Base-by-base conservation (phyloP, 345 rosid species). In the Aegle marmelos region DNA sequence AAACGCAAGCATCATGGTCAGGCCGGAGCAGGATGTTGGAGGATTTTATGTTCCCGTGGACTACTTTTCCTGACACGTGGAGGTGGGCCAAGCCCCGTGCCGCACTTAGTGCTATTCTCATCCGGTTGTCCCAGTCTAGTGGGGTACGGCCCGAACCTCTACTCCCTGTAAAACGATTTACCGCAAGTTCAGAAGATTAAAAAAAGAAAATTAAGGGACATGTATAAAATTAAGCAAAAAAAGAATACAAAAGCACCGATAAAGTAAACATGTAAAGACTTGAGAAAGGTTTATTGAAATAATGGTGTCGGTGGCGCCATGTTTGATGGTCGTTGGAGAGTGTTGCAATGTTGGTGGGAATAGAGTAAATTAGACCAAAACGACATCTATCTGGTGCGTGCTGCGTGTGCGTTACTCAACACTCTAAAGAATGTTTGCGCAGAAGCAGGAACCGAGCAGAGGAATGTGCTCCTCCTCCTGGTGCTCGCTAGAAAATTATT, bases 141-240 rank as follows among this genome's bases (percentile, higher is more conserved):
- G 99, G 98, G 0, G 99, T 88, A 8, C 97, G 84, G 1, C 99
- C 99, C 0, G 99, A 91, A 39, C 99, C 98, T 73, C 99, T 88
- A 75, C 97, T 92, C 30, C 99, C 99, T 95, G 86, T 56, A 19
- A 76, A 67, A 58, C 19, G 4, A 63, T 54, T 33, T 66, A 25
- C 28, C 79, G 79, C 37, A 25, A 74, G 36, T 31, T 66, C 73
- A 34, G 14, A 70, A 34, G 14, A 70, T 72, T 27, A 76, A 4
- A 19, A 27, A 73, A 58, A 28, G 9, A 36, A 34, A 73, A 7
- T 36, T 13, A 62, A 13, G 50, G 50, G 50, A 11, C 17, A 13
- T 13, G n/a, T 7, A 19, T 1, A 33, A 34, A 9, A 65, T n/a
- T 34, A 65, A 9, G 1, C 27, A 11, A 3, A 34, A 34, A 3